Conservation (phyloP, 441 rosid genomes). For the Arabidopsis lyrata region DNA sequence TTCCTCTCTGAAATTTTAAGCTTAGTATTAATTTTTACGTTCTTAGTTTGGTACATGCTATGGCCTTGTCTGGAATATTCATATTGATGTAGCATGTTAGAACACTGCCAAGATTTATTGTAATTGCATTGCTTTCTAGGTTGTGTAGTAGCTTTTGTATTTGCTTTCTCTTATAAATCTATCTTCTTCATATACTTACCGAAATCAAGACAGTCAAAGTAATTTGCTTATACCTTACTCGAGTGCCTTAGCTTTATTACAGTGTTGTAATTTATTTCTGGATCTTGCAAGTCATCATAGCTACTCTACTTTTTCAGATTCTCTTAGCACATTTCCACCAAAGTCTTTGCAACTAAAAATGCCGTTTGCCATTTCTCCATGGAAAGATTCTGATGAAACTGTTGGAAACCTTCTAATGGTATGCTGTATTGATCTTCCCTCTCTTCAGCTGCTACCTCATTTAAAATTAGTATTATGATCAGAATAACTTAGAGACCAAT, state of each 20-base stretch:
- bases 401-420: conserved; percentile 98
- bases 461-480: conserved; percentile 5
- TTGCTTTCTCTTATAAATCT: conserved; percentile 1
- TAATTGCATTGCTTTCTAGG: conserved; percentile 3
- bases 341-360: conserved; percentile 68
- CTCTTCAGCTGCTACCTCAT: conserved; percentile 2
- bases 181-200: background rate
- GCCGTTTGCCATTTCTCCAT: conserved; percentile 87
- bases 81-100: conserved; percentile 25
- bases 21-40: background rate
- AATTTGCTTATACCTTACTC: conserved; percentile 5
- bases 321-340: conserved; percentile 80
- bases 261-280: conserved; percentile 15
- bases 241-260: conserved; percentile 4
- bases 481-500: conserved; percentile 25
- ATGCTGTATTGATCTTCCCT: conserved; percentile 39
- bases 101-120: conserved; percentile 19
- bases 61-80: conserved; percentile 17
- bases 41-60: conserved; percentile 15
- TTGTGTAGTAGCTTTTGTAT: conserved; percentile 1
- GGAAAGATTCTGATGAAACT: conserved; percentile 84
- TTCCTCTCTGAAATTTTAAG: background rate
- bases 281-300: conserved; percentile 7
- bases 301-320: conserved; percentile 54
- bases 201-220: conserved; percentile 23